Evolutionary conservation across 78 protist species (phyloP).

Genomic region (Capsaspora owczarzaki): DNA sequence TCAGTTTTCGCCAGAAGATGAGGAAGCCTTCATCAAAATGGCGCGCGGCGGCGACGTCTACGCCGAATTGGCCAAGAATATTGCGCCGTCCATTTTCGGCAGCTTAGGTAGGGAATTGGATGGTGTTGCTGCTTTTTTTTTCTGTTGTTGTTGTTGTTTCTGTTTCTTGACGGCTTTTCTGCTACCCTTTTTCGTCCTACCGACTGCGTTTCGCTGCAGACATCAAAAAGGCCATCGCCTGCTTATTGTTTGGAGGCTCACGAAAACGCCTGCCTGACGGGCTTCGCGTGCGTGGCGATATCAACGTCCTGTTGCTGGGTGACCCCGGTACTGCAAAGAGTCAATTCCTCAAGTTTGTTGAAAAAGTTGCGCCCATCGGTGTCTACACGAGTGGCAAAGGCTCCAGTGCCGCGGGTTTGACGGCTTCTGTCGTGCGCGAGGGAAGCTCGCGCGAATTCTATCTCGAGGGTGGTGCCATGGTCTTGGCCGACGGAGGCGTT

Average conservation of each 20-base stretch:
- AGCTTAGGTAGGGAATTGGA: background rate
- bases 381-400: slow-evolving; percentile 99
- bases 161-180: background rate
- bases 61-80: slow-evolving; percentile 33
- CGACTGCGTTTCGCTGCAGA: slow-evolving; percentile 7
- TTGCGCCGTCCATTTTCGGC: slow-evolving; percentile 96
- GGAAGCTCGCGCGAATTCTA: slow-evolving; percentile 73
- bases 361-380: slow-evolving; percentile 82
- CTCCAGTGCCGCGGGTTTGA: slow-evolving; percentile 96
- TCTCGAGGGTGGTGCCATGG: slow-evolving; percentile 99
- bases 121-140: background rate
- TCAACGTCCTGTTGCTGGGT: slow-evolving; percentile 99
- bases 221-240: slow-evolving; percentile 85
- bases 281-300: slow-evolving; percentile 95
- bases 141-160: background rate
- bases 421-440: slow-evolving; percentile 94
- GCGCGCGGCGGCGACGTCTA: slow-evolving; percentile 42
- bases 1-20: slow-evolving; percentile 54
- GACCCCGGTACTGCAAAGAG: slow-evolving; percentile 99
- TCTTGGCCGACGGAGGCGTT: slow-evolving; percentile 98
- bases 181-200: background rate
- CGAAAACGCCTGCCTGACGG: slow-evolving; percentile 83
- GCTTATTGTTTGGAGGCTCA: slow-evolving; percentile 92
- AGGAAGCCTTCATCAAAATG: slow-evolving; percentile 42
- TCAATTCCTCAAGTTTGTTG: slow-evolving; percentile 72